These are phyloP conservation scores for Epichloe sibirici DNA, from an alignment of 2,329 filamentous ascomycete genomes.

Conservation along the genomic window DNA sequence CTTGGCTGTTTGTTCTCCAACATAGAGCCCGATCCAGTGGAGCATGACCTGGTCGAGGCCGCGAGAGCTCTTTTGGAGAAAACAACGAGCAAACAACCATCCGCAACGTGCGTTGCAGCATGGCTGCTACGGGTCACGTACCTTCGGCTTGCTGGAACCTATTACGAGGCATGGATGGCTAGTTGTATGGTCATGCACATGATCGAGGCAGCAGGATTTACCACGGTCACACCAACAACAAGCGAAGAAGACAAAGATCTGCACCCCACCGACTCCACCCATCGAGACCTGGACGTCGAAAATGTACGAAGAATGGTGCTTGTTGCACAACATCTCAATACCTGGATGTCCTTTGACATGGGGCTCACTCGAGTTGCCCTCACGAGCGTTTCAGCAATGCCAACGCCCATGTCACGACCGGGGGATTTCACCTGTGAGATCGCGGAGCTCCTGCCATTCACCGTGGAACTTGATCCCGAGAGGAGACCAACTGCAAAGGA, in stretches of 20 bases:
- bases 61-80: conserved; percentile 1
- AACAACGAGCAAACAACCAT: background rate
- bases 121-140: conserved; percentile 44
- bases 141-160: conserved; percentile 38
- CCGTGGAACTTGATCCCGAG: conserved; percentile 41
- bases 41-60: conserved; percentile 31
- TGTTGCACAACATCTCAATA: conserved; percentile 44
- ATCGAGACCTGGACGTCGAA: conserved; percentile 20
- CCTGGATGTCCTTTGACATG: conserved; percentile 47
- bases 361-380: conserved; percentile 39
- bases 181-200: conserved; percentile 46
- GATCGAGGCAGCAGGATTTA: conserved; percentile 39
- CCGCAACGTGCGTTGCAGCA: conserved; percentile 25
- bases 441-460: conserved; percentile 38
- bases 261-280: conserved; percentile 1
- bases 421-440: conserved; percentile 36
- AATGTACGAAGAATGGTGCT: conserved; percentile 31
- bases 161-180: conserved; percentile 44
- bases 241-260: conserved; percentile 14
- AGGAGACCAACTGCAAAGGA: conserved; percentile 27
- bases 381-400: conserved; percentile 28
- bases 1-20: conserved; percentile 40
- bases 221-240: conserved; percentile 22
- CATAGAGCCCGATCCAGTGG: conserved; percentile 24
- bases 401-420: conserved; percentile 24